Base-by-base conservation (phyloP, 352 stramenopile species). In the Pythium graminicola region DNA sequence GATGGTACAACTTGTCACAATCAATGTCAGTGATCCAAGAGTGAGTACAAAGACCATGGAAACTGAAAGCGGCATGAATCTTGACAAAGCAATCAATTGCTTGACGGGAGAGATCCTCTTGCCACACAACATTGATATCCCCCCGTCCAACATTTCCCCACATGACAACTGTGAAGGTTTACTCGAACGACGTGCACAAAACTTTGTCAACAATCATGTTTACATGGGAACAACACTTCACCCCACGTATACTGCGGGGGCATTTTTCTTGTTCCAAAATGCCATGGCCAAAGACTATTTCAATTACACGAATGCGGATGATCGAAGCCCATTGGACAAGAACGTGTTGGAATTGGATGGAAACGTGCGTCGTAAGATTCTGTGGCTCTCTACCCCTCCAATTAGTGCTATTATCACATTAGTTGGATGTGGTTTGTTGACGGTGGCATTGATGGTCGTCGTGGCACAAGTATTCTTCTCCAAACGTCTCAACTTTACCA, bases 251-350 rank as follows among this genome's bases (percentile, higher is more conserved):
- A 52, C 51, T 19, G 51, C 51, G 14, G 51, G 20, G 4, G 10
- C 46, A 3, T 59, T 59, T 20, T 59, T 59, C 51, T 33, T 59
- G 17, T 51, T 59, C 51, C 51, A 59, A 31, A 16, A 49, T 3
- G 24, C 10, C 40, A 29, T 46, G 7, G 16, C 20, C 16, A 26
- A 28, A 9, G 6, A 19, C 4, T n/a, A n/a, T 13, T 13, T 13
- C 29, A 7, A 35, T 35, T 13, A 13, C 29, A 13, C 13, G 29
- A 13, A 13, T 13, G 29, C 29, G 29, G 7, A 13, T 35, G 29
- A 35, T 35, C 7, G n/a, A n/a, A n/a, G n/a, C n/a, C n/a, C n/a
- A n/a, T 10, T 32, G 14, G 42, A 11, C 23, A 24, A 33, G 5
- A 13, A 35, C 6, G 36, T n/a, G 11, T 27, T 49, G 24, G 42